A percentile compares a stretch with the other conserved stretches of the same genome.
Evolutionary conservation across 2,329 filamentous ascomycete species (phyloP).

Genomic region (Trichoderma sp.): DNA sequence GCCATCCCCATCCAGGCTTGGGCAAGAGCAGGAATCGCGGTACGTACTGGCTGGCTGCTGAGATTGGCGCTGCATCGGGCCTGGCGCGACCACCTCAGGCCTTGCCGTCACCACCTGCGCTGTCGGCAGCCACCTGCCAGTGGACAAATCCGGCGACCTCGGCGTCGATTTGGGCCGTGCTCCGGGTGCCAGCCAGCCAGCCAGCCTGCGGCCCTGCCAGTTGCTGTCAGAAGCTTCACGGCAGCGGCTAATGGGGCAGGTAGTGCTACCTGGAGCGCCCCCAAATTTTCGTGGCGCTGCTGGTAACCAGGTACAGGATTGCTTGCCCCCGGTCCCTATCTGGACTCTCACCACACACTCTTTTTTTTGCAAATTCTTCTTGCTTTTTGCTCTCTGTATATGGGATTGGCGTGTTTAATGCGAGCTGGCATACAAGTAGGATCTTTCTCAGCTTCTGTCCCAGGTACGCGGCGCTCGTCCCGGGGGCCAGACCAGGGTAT

Average conservation of each 20-base stretch:
- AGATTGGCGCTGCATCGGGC: neutral
- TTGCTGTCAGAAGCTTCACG: conserved; percentile 21
- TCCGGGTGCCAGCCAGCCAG: conserved; percentile 23
- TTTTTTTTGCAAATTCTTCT: neutral
- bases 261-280: conserved; percentile 14
- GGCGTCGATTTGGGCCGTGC: conserved; percentile 19
- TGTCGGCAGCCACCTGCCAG: conserved; percentile 7
- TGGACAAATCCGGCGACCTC: conserved; percentile 15
- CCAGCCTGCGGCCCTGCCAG: conserved; percentile 1
- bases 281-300: neutral
- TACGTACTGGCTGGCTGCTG: neutral
- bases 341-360: neutral
- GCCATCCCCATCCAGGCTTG: neutral
- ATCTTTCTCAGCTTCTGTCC: conserved; percentile 15
- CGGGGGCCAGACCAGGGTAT: neutral
- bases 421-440: neutral
- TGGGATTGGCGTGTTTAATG: conserved; percentile 1
- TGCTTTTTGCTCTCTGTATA: neutral
- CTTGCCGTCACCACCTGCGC: conserved; percentile 12
- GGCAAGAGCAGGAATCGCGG: neutral
- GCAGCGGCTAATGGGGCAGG: neutral
- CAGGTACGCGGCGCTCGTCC: conserved; percentile 2
- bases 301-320: conserved; percentile 1
- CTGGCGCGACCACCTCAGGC: conserved; percentile 7
- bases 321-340: neutral